Conservation (phyloP, 2,329 filamentous ascomycete genomes). For the Scedosporium aurantiacum region DNA sequence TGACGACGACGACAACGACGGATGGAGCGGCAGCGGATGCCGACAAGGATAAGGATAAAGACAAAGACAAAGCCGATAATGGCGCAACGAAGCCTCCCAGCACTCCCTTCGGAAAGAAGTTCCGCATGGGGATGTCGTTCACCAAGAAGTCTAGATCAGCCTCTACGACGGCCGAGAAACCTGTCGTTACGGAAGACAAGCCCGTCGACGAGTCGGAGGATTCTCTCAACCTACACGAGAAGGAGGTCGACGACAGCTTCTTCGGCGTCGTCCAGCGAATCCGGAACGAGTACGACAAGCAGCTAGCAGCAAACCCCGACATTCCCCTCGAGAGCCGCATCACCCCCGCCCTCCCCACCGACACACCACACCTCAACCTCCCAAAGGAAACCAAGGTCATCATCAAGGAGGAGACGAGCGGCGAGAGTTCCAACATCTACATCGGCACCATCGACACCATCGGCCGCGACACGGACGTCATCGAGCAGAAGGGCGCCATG, state of each 20-base stretch:
- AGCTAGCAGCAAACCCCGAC: slow-evolving; percentile 43
- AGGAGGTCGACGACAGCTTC: slow-evolving; percentile 66
- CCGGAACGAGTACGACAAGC: slow-evolving; percentile 60
- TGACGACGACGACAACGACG: slow-evolving; percentile 18
- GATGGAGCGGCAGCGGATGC: slow-evolving; percentile 24
- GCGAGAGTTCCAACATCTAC: slow-evolving; percentile 74
- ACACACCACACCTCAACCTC: slow-evolving; percentile 66
- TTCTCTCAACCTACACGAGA: slow-evolving; percentile 51
- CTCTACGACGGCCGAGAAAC: slow-evolving; percentile 54
- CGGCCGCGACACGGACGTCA: slow-evolving; percentile 64
- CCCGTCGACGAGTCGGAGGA: slow-evolving; percentile 51
- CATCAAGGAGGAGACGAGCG: slow-evolving; percentile 57
- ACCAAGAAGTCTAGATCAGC: slow-evolving; percentile 73
- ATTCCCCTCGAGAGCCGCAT: slow-evolving; percentile 50
- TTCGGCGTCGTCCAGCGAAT: slow-evolving; percentile 63
- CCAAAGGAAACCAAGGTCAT: slow-evolving; percentile 57
- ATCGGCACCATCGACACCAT: slow-evolving; percentile 74
- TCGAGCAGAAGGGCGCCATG: slow-evolving; percentile 78
- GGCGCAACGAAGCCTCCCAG: slow-evolving; percentile 37
- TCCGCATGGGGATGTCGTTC: slow-evolving; percentile 62
- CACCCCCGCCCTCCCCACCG: slow-evolving; percentile 56
- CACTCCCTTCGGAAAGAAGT: slow-evolving; percentile 73
- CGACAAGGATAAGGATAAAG: slow-evolving; percentile 24
- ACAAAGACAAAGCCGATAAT: slow-evolving; percentile 31
- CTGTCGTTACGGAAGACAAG: slow-evolving; percentile 65